These are phyloP conservation scores for Chaetoceros tenuissimus DNA, from an alignment of 108 stramenopile species.

Conservation along the genomic window DNA sequence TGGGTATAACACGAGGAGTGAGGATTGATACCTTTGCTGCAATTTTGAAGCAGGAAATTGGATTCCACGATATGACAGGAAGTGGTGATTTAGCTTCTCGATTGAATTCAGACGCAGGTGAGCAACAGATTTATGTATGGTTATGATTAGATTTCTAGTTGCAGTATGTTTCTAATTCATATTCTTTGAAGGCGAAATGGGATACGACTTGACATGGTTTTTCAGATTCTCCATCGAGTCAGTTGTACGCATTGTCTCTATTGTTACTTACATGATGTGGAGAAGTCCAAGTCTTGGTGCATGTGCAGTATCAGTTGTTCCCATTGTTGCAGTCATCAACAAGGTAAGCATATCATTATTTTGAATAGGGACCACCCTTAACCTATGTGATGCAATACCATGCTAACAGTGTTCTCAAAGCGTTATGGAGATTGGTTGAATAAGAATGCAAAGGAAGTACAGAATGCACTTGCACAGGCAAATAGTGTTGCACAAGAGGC, in stretches of 20 bases:
- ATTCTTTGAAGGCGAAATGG: conserved; percentile 1
- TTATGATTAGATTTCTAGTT: conserved; percentile 14
- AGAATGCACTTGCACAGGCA: conserved; percentile 78
- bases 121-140: conserved; percentile 88
- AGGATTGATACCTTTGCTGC: conserved; percentile 61
- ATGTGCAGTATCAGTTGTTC: conserved; percentile 68
- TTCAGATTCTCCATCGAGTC: conserved; percentile 85
- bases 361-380: too few relatives aligned
- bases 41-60: conserved; percentile 70
- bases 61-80: conserved; percentile 64
- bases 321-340: conserved; percentile 74
- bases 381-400: too few relatives aligned
- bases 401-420: too few relatives aligned
- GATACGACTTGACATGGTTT: conserved; percentile 80
- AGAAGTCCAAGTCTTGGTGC: conserved; percentile 60
- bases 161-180: neutral
- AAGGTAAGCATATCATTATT: too few relatives aligned
- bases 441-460: conserved; percentile 61
- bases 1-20: conserved; percentile 69
- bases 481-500: conserved; percentile 78
- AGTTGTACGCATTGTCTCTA: conserved; percentile 73
- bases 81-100: conserved; percentile 74
- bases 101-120: conserved; percentile 79
- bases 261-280: conserved; percentile 73
- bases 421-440: conserved; percentile 75